Conservation (phyloP, 2,329 filamentous ascomycete species). For the Claviceps purpurea region DNA sequence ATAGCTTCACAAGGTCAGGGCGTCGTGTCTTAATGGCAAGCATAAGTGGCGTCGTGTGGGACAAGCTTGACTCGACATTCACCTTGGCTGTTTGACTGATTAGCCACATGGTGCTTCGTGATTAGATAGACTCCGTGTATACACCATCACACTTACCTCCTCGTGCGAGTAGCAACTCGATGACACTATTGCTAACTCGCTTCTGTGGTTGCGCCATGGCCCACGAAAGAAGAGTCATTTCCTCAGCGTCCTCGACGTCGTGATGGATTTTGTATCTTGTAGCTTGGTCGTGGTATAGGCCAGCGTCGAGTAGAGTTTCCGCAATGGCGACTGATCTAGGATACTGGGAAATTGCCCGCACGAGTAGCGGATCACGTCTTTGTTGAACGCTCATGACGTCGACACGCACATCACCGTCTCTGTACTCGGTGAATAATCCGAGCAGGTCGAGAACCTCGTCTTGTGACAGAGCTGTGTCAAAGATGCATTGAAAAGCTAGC, state of each 20-base stretch:
- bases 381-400: constrained; percentile 34
- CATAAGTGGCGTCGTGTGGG: constrained; percentile 44
- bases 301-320: constrained; percentile 38
- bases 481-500: constrained; percentile 41
- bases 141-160: constrained; percentile 19
- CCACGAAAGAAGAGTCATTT: constrained; percentile 46
- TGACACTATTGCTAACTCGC: constrained; percentile 42
- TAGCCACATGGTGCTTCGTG: not conserved
- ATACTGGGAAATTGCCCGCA: constrained; percentile 39
- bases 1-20: constrained; percentile 40
- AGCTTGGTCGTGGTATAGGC: constrained; percentile 46
- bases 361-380: constrained; percentile 32
- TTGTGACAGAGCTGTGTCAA: constrained; percentile 36
- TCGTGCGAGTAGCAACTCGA: constrained; percentile 40
- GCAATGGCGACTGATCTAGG: constrained; percentile 41
- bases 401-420: constrained; percentile 32
- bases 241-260: constrained; percentile 36
- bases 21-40: constrained; percentile 42
- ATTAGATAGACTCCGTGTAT: not conserved
- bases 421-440: constrained; percentile 35
- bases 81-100: constrained; percentile 33
- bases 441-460: constrained; percentile 37
- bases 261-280: constrained; percentile 29
- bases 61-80: constrained; percentile 38
- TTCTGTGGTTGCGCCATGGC: constrained; percentile 50